Conservation (phyloP, 176 grass and related monocot species). For the Phoenix roebelenii region DNA sequence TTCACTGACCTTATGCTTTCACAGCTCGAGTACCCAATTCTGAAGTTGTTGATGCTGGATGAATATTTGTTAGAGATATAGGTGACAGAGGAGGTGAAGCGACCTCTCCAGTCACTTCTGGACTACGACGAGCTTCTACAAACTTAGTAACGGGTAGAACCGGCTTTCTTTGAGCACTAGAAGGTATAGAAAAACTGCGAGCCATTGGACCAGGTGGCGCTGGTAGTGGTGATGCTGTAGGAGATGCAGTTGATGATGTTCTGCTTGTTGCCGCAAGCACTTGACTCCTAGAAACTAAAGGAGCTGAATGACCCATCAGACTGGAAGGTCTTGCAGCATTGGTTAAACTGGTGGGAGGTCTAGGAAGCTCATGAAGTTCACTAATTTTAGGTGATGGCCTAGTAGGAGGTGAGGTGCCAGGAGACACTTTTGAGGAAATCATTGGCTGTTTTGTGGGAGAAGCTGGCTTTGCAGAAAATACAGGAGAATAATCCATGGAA, state of each 20-base stretch:
- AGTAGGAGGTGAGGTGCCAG: constrained; percentile 33
- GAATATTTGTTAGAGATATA: constrained; percentile 42
- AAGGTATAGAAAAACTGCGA: constrained; percentile 68
- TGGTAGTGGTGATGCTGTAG: constrained; percentile 30
- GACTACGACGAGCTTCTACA: constrained; percentile 41
- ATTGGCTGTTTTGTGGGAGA: constrained; percentile 25
- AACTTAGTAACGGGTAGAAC: constrained; percentile 50
- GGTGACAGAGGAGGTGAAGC: constrained; percentile 42
- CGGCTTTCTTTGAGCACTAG: constrained; percentile 57
- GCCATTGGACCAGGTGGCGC: constrained; percentile 18
- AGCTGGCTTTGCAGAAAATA: constrained; percentile 28
- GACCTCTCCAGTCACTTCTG: constrained; percentile 33
- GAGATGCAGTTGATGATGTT: constrained; percentile 25
- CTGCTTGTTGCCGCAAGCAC: constrained; percentile 22
- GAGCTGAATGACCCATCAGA: constrained; percentile 89
- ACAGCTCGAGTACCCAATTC: constrained; percentile 28
- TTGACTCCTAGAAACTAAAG: constrained; percentile 59
- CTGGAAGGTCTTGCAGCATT: constrained; percentile 25
- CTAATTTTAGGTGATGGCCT: constrained; percentile 64
- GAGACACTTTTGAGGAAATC: constrained; percentile 35
- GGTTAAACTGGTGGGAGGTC: constrained; percentile 43
- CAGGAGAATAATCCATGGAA: constrained; percentile 26
- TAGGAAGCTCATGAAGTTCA: constrained; percentile 88
- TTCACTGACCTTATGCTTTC: constrained; percentile 37
- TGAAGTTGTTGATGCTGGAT: constrained; percentile 38